Percentiles rank a stretch among this genome's conserved stretches.
Conservation (phyloP, 495 filamentous ascomycete genomes). For the Hyaloscypha finlandica region DNA sequence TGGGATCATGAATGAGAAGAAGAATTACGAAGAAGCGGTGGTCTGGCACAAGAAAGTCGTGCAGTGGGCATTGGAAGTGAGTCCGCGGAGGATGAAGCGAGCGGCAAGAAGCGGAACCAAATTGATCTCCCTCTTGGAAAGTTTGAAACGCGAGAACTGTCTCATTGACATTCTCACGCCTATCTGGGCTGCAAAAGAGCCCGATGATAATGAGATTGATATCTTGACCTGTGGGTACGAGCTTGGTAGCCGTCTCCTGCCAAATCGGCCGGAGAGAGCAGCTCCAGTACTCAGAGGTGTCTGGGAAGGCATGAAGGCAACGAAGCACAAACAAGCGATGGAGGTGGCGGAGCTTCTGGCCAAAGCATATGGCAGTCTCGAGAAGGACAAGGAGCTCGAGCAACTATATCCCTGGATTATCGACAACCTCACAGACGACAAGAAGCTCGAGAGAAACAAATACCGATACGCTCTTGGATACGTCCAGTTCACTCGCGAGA, state of each 20-base stretch:
- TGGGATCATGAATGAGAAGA: background rate
- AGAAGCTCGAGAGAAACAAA: background rate
- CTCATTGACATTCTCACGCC: background rate
- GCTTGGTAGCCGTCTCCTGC: background rate
- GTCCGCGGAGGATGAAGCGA: background rate
- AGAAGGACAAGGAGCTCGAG: background rate
- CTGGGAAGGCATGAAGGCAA: background rate
- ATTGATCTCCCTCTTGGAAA: background rate
- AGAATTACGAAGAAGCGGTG: background rate
- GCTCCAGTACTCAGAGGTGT: background rate
- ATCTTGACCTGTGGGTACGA: background rate
- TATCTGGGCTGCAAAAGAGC: background rate
- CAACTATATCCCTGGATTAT: background rate
- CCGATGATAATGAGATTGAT: background rate
- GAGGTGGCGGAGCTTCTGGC: background rate
- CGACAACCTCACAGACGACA: background rate
- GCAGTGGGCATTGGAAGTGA: background rate
- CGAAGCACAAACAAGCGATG: background rate
- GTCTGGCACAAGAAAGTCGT: background rate
- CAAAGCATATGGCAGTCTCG: background rate
- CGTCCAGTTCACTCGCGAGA: background rate
- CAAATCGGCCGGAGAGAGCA: background rate
- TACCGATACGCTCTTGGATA: background rate
- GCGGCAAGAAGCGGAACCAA: background rate
- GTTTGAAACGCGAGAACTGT: background rate